phyloP scores from a whole-genome alignment of 75 land plant genomes.

The Sequoiadendron giganteum region DNA sequence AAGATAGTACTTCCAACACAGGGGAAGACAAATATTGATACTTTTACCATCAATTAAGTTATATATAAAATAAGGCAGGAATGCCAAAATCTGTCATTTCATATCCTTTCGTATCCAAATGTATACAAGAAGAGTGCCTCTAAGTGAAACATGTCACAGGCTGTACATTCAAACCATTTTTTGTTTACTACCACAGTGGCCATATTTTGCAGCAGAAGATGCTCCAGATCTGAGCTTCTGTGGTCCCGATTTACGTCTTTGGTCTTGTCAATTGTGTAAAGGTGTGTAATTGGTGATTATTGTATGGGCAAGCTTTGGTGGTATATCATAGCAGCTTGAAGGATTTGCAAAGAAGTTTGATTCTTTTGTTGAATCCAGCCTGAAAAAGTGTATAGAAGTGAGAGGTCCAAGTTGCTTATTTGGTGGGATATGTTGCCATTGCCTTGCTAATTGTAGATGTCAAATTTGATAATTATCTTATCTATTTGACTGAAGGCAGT shows the following conservation, averaged over 20 bases:
- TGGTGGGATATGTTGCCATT: background rate
- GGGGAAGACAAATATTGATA: conserved; percentile 7
- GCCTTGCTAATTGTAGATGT: background rate
- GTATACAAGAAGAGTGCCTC: conserved; percentile 4
- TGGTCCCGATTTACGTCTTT: conserved; percentile 6
- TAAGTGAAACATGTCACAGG: conserved; percentile 2
- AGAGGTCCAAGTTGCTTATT: conserved; percentile 5
- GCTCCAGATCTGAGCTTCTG: background rate
- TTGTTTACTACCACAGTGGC: conserved; percentile 6
- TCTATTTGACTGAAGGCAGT: conserved; percentile 3
- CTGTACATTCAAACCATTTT: conserved; percentile 14
- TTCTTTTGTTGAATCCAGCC: conserved; percentile 13
- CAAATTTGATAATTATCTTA: background rate
- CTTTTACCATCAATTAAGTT: background rate
- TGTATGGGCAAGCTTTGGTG: conserved; percentile 1
- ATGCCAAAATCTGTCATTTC: conserved; percentile 4
- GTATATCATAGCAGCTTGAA: conserved; percentile 4
- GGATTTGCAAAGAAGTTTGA: conserved; percentile 14
- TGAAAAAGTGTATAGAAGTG: conserved; percentile 15
- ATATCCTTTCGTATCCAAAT: background rate
- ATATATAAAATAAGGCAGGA: conserved; percentile 11
- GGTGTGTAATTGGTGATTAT: background rate
- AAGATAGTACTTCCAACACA: background rate
- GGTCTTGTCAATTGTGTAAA: background rate
- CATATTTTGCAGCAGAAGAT: background rate